These are phyloP conservation scores for Thielaviopsis punctulata DNA, from an alignment of 2,329 filamentous ascomycete genomes.

Conservation along the genomic window DNA sequence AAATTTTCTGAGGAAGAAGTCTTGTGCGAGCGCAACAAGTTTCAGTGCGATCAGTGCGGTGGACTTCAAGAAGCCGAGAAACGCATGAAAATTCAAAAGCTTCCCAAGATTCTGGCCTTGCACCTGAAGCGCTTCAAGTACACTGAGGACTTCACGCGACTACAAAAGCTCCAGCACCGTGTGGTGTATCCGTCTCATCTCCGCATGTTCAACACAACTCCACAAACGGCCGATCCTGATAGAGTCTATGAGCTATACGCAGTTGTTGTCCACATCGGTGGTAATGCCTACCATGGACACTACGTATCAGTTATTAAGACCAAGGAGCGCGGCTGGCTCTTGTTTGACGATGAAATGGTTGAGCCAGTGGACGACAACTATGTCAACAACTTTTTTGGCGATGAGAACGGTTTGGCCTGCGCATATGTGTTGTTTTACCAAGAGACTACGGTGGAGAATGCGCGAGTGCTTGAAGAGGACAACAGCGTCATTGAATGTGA, in stretches of 20 bases:
- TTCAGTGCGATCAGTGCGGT: conserved; percentile 94
- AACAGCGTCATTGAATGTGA: neutral
- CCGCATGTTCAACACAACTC: conserved; percentile 91
- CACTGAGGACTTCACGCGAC: conserved; percentile 78
- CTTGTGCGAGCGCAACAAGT: conserved; percentile 96
- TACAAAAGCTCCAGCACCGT: conserved; percentile 92
- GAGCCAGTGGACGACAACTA: conserved; percentile 95
- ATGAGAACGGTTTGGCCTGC: conserved; percentile 76
- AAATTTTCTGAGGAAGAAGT: conserved; percentile 98
- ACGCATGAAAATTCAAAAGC: conserved; percentile 93
- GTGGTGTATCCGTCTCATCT: conserved; percentile 96
- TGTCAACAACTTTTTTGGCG: conserved; percentile 92
- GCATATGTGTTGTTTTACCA: conserved; percentile 98
- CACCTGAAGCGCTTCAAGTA: conserved; percentile 98
- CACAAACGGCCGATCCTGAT: conserved; percentile 86
- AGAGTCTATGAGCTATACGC: conserved; percentile 92
- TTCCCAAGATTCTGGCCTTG: conserved; percentile 79
- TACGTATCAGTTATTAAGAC: conserved; percentile 98
- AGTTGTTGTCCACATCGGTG: conserved; percentile 91
- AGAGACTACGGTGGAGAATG: conserved; percentile 56
- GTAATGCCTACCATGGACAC: conserved; percentile 91
- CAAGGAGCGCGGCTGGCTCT: conserved; percentile 81
- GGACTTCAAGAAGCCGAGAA: conserved; percentile 96
- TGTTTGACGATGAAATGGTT: conserved; percentile 97
- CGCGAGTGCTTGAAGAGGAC: conserved; percentile 17